These are phyloP conservation scores for Mycena leptocephala DNA, from an alignment of 768 basidiomycete species.

Conservation along the genomic window DNA sequence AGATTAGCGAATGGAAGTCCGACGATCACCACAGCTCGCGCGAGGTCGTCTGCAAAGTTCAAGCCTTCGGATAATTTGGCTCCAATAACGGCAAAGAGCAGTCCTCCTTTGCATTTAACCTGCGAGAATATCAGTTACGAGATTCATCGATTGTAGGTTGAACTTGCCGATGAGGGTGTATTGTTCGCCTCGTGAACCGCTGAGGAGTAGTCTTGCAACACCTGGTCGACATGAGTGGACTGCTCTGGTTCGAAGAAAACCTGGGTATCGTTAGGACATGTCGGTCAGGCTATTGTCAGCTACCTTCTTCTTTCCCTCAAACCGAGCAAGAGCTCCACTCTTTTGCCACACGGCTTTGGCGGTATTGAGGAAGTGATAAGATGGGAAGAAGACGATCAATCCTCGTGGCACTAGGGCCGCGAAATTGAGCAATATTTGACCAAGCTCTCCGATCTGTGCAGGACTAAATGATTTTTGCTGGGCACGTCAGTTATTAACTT, in stretches of 20 bases:
- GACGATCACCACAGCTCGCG: constrained; percentile 88
- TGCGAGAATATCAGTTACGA: constrained; percentile 19
- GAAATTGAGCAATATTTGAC: constrained; percentile 88
- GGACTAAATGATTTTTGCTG: not conserved
- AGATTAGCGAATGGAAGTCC: constrained; percentile 96
- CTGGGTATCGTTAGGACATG: constrained; percentile 55
- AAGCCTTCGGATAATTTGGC: constrained; percentile 97
- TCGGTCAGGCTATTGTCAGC: not conserved
- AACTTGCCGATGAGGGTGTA: not conserved
- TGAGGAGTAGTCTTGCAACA: constrained; percentile 80
- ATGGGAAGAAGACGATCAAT: constrained; percentile 95
- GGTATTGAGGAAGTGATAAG: constrained; percentile 85
- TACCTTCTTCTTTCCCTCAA: constrained; percentile 80
- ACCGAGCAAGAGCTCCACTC: constrained; percentile 73
- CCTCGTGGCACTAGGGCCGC: constrained; percentile 86
- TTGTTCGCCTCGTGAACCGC: constrained; percentile 53
- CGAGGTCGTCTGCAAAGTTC: constrained; percentile 85
- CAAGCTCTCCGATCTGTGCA: constrained; percentile 83
- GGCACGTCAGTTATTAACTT: constrained; percentile 42
- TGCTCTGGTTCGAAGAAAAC: constrained; percentile 93
- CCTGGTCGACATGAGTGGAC: constrained; percentile 78
- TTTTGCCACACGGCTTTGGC: constrained; percentile 79
- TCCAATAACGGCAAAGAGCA: constrained; percentile 95
- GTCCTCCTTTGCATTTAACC: constrained; percentile 71
- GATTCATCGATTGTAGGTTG: not conserved